phyloP scores from a whole-genome alignment of 768 basidiomycete species.

The Naematelia aurantialba region DNA sequence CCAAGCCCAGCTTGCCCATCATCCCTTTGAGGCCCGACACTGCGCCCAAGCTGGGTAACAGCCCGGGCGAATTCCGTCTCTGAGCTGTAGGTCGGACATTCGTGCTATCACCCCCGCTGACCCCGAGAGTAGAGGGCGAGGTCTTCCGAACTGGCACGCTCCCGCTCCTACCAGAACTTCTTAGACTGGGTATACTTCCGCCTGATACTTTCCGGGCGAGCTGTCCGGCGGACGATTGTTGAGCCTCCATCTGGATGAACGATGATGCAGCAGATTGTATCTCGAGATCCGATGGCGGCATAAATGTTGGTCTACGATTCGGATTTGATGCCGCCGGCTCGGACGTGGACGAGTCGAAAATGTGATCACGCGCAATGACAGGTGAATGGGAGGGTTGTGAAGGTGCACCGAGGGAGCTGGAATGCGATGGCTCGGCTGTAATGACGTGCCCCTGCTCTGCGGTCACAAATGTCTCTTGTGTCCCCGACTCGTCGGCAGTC shows the following conservation, averaged over 20 bases:
- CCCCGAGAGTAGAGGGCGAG: no score
- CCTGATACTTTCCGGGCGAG: neutral
- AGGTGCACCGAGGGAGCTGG: neutral
- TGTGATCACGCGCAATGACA: neutral
- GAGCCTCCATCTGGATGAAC: neutral
- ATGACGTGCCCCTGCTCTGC: conserved; percentile 8
- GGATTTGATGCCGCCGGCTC: neutral
- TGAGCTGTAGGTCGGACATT: neutral
- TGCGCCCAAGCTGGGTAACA: neutral
- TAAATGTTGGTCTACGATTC: neutral
- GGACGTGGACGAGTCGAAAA: neutral
- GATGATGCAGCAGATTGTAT: neutral
- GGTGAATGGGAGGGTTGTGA: neutral
- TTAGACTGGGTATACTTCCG: neutral
- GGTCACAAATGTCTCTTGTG: conserved; percentile 9
- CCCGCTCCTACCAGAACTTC: neutral
- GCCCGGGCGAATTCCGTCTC: neutral
- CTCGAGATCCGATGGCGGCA: neutral
- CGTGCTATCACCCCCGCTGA: no score
- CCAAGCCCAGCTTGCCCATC: conserved; percentile 18
- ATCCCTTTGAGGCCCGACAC: conserved; percentile 15
- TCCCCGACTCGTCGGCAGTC: neutral
- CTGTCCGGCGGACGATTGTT: neutral
- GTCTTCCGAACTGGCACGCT: no score
- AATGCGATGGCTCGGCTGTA: neutral